A percentile compares a stretch with the other conserved stretches of the same genome.
Conservation (phyloP, 805 yeast species). For the Lachancea lanzarotensis region DNA sequence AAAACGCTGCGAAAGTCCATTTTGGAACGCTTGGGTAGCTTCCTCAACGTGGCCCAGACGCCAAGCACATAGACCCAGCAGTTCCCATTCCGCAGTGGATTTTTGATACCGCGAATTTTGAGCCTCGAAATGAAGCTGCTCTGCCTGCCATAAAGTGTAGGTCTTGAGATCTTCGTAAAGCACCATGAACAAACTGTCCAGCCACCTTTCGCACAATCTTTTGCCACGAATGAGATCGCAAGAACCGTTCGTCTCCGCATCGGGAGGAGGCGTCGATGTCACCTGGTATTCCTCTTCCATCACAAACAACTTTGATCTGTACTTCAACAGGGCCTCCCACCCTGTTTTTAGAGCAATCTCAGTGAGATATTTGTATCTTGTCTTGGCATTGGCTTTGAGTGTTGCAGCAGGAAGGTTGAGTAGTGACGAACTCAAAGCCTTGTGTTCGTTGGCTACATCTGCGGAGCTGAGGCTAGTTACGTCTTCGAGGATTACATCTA, state of each 20-base stretch:
- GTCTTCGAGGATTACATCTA: constrained; percentile 63
- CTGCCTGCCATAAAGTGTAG: constrained; percentile 92
- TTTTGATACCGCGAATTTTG: constrained; percentile 76
- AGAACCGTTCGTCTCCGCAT: constrained; percentile 6
- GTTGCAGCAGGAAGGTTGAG: constrained; percentile 62
- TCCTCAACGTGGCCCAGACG: constrained; percentile 82
- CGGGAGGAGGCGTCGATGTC: constrained; percentile 14
- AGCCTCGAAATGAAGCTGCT: constrained; percentile 79
- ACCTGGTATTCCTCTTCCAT: constrained; percentile 56
- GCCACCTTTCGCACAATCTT: constrained; percentile 69
- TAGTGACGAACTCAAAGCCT: constrained; percentile 54
- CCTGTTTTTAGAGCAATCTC: constrained; percentile 61
- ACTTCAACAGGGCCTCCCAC: constrained; percentile 60
- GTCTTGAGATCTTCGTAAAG: constrained; percentile 71
- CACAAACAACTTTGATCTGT: constrained; percentile 58
- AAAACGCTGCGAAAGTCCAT: constrained; percentile 67
- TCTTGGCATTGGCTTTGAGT: constrained; percentile 51
- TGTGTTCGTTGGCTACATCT: constrained; percentile 61
- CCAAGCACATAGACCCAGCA: constrained; percentile 77
- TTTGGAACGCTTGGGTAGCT: constrained; percentile 76
- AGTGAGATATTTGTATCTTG: constrained; percentile 55
- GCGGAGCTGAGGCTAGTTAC: constrained; percentile 61
- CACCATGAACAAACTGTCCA: constrained; percentile 65
- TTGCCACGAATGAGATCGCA: constrained; percentile 50
- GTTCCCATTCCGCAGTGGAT: constrained; percentile 85